Evolutionary conservation across 2,329 filamentous ascomycete genomes (phyloP).

Genomic region (Pleomassaria siparia): DNA sequence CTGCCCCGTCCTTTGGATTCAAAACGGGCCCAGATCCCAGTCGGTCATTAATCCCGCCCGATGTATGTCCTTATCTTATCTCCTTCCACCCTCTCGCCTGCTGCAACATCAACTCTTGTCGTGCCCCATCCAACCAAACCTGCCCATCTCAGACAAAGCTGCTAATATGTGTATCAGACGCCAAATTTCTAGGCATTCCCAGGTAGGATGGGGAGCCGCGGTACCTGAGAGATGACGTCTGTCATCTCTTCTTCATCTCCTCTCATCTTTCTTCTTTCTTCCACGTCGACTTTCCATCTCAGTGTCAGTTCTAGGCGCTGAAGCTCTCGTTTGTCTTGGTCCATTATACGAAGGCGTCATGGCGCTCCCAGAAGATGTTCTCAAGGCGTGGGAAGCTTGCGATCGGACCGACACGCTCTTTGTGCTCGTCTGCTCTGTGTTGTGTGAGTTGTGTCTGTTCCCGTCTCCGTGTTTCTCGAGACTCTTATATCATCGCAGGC

Average conservation of each 20-base stretch:
- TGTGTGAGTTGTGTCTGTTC: conserved; percentile 37
- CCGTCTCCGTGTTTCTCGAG: not conserved
- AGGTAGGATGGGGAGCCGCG: conserved; percentile 8
- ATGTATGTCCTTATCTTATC: conserved; percentile 11
- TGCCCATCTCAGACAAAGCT: conserved; percentile 5
- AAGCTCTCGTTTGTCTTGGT: not conserved
- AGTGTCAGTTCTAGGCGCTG: not conserved
- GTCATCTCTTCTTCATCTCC: not conserved
- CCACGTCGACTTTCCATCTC: not conserved
- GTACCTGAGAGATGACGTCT: conserved; percentile 10
- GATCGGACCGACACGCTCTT: conserved; percentile 56
- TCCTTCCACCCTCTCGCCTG: not conserved
- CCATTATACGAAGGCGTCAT: conserved; percentile 9
- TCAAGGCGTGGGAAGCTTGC: conserved; percentile 53
- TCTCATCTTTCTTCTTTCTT: not conserved
- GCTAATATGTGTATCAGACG: conserved; percentile 22
- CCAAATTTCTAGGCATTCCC: conserved; percentile 21
- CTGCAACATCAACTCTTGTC: not conserved
- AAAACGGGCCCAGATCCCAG: too few relatives aligned
- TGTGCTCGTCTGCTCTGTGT: conserved; percentile 54
- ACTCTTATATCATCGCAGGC: conserved; percentile 19
- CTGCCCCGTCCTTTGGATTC: too few relatives aligned
- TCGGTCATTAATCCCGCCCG: too few relatives aligned
- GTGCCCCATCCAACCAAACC: conserved; percentile 15
- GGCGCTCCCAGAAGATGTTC: conserved; percentile 28